Base-by-base conservation (phyloP, 441 rosid species). In the Lepidium campestre region DNA sequence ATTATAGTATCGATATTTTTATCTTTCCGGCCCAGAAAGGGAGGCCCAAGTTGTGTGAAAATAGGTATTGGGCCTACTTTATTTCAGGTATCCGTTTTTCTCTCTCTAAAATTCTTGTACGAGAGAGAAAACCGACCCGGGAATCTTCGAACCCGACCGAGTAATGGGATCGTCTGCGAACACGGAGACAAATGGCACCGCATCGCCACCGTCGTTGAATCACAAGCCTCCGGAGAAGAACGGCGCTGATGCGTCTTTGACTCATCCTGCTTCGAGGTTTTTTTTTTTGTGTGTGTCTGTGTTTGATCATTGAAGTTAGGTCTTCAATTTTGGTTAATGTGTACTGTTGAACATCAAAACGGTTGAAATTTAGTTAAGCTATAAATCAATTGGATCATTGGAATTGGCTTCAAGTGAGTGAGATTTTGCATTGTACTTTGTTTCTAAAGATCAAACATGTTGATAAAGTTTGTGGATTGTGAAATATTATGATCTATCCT, bases 91-190 rank as follows among this genome's bases (percentile, higher is more conserved):
- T 55, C 29, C 25, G 5, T 35, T 55, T 55, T 35, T 9, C 0
- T 35, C 17, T 35, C 11, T 55, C 15, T 17, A 53, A 11, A 64
- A n/a, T 1, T 53, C n/a, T 52, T 58, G 64, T 9, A 6, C 14
- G 2, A 25, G 31, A 42, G 27, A 37, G 15, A 11, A 34, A 60
- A 64, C 49, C 81, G 55, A 57, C 65, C 71, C 72, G 66, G 36
- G 27, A 39, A 39, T 54, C 53, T 32, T 57, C 9, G 71, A 73
- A 73, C 76, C 76, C 72, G 71, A 59, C 64, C 15, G 55, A 37
- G 19, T 10, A 45, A 92, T 93, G 98, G 97, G 93, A 70, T 85
- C 97, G 46, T 67, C 88, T 6, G 91, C 81, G 72, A 65, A 87
- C 3, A 94, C 96, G 54, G 68, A 80, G 57, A 58, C 44, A 82